Percentiles rank a stretch among this genome's conserved stretches.
phyloP scores from a whole-genome alignment of 805 yeast genomes.

The Schizosaccharomyces osmophilus region DNA sequence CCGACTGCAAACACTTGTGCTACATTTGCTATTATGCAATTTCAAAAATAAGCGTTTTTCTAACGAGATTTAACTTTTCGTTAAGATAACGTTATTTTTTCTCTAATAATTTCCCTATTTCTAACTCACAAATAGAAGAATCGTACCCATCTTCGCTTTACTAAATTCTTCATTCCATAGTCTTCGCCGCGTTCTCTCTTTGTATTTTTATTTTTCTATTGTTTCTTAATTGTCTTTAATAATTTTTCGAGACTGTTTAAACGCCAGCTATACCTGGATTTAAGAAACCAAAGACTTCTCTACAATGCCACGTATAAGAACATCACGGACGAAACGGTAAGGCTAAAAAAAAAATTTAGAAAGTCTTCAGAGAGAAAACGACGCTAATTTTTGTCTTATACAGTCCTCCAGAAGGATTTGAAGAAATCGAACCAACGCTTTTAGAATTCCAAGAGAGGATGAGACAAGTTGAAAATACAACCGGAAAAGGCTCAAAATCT shows the following conservation, averaged over 20 bases:
- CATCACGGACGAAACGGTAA: not conserved
- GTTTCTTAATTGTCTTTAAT: too few species aligned
- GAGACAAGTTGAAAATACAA: slow-evolving; percentile 22
- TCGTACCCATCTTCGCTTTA: too few species aligned
- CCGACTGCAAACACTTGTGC: too few species aligned
- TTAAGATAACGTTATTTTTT: too few species aligned
- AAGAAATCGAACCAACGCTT: slow-evolving; percentile 41
- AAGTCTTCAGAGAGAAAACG: not conserved
- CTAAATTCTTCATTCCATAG: too few species aligned
- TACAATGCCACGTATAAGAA: not conserved
- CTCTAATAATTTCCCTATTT: too few species aligned
- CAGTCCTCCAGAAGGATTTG: slow-evolving; percentile 51
- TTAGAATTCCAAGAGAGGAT: slow-evolving; percentile 32
- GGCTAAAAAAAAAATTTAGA: not conserved
- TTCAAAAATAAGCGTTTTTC: not conserved
- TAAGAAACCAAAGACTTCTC: not conserved
- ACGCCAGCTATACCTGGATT: too few species aligned
- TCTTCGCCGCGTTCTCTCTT: too few species aligned
- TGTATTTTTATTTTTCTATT: too few species aligned
- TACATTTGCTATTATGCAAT: not conserved
- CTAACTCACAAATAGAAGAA: too few species aligned
- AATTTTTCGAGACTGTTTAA: too few species aligned
- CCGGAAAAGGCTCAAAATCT: not conserved
- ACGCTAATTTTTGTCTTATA: slow-evolving; percentile 9
- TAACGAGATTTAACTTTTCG: too few species aligned